Evolutionary conservation across 2,329 filamentous ascomycete species (phyloP).

Genomic region (Epichloe elymi): DNA sequence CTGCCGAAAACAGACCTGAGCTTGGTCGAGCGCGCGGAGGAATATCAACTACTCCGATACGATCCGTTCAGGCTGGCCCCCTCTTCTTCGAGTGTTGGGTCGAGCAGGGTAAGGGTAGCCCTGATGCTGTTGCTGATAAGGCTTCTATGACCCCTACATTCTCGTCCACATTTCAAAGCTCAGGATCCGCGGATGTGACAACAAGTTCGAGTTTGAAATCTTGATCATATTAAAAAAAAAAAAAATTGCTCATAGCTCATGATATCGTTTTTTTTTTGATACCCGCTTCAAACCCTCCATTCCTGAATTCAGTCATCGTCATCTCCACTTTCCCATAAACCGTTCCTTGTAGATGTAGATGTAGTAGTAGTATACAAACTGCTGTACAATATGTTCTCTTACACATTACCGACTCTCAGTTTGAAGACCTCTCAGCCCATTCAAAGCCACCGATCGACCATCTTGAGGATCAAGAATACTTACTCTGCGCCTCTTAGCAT

Average conservation of each 20-base stretch:
- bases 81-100: conserved; percentile 56
- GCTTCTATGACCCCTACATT: not conserved
- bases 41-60: conserved; percentile 33
- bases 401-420: not conserved
- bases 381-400: not conserved
- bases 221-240: not conserved
- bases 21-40: conserved; percentile 21
- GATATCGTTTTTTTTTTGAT: not conserved
- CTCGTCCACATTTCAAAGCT: not conserved
- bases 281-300: not conserved
- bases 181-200: not conserved
- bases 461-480: conserved; percentile 13
- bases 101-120: conserved; percentile 23
- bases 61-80: conserved; percentile 39
- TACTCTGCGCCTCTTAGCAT: conserved; percentile 33
- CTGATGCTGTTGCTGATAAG: not conserved
- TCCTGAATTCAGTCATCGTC: not conserved
- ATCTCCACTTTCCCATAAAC: not conserved
- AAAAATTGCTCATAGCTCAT: not conserved
- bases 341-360: not conserved
- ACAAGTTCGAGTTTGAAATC: not conserved
- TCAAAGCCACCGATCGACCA: conserved; percentile 6
- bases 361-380: conserved; percentile 3
- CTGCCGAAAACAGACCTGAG: conserved; percentile 15
- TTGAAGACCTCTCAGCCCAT: not conserved